A percentile compares a stretch with the other conserved stretches of the same genome.
Evolutionary conservation across 2,329 filamentous ascomycete species (phyloP).

Genomic region (Arthrinium puccinioides): DNA sequence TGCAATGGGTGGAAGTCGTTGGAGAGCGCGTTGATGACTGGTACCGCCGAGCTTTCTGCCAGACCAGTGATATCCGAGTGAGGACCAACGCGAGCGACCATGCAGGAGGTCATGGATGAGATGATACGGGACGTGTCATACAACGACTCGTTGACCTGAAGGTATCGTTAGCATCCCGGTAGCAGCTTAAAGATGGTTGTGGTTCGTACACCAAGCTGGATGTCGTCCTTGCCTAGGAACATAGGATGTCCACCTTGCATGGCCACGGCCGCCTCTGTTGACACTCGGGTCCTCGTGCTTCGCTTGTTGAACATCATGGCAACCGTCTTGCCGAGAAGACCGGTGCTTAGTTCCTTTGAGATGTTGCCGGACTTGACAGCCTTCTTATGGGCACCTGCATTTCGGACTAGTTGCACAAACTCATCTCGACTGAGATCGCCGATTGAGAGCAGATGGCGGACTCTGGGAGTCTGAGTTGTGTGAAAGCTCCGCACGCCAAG

Average conservation of each 20-base stretch:
- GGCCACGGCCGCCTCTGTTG: slow-evolving; percentile 85
- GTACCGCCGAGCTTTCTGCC: slow-evolving; percentile 66
- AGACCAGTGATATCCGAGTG: slow-evolving; percentile 69
- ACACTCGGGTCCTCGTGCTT: slow-evolving; percentile 87
- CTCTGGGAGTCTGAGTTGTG: not conserved
- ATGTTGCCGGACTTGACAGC: slow-evolving; percentile 64
- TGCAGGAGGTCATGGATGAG: slow-evolving; percentile 84
- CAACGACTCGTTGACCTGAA: slow-evolving; percentile 82
- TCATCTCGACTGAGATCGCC: slow-evolving; percentile 75
- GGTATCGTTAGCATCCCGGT: not conserved
- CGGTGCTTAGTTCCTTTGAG: slow-evolving; percentile 50
- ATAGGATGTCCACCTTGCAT: slow-evolving; percentile 87
- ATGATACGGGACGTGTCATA: slow-evolving; percentile 88
- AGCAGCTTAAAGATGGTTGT: not conserved
- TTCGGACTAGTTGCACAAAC: slow-evolving; percentile 73
- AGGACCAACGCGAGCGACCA: slow-evolving; percentile 71
- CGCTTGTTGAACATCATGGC: slow-evolving; percentile 97
- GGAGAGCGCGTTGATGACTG: slow-evolving; percentile 81
- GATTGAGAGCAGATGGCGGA: slow-evolving; percentile 84
- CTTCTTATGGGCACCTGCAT: slow-evolving; percentile 71
- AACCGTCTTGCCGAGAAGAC: slow-evolving; percentile 70
- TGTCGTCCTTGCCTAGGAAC: slow-evolving; percentile 94
- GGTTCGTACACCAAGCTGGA: slow-evolving; percentile 82
- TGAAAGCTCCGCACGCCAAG: slow-evolving; percentile 1
- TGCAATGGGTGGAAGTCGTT: slow-evolving; percentile 92